phyloP scores from a whole-genome alignment of 2,329 filamentous ascomycete genomes.

The Alternaria rosae region DNA sequence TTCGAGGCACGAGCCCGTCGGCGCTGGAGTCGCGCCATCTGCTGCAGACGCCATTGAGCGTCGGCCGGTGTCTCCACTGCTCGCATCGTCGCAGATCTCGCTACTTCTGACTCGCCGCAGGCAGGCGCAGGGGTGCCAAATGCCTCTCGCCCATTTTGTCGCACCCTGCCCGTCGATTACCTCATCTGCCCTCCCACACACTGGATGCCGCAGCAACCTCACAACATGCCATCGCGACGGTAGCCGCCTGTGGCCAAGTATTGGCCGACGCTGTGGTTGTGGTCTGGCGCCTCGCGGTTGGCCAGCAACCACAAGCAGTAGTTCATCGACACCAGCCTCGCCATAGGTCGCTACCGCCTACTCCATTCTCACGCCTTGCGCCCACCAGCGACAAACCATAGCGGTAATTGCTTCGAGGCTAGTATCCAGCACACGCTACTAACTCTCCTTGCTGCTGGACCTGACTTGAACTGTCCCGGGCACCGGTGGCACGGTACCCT shows the following conservation, averaged over 20 bases:
- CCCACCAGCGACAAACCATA: slow-evolving; percentile 13
- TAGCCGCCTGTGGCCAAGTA: slow-evolving; percentile 28
- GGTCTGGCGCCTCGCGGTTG: slow-evolving; percentile 22
- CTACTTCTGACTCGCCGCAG: slow-evolving; percentile 46
- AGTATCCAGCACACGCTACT: slow-evolving; percentile 18
- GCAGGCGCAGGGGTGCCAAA: slow-evolving; percentile 35
- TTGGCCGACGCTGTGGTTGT: slow-evolving; percentile 29
- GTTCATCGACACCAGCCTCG: slow-evolving; percentile 23
- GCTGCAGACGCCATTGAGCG: slow-evolving; percentile 37
- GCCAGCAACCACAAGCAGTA: slow-evolving; percentile 10
- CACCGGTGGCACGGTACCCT: slow-evolving; percentile 41
- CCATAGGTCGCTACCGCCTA: slow-evolving; percentile 14
- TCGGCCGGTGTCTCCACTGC: slow-evolving; percentile 36
- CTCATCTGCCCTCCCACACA: slow-evolving; percentile 34
- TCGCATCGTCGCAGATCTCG: slow-evolving; percentile 37
- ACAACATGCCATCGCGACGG: slow-evolving; percentile 39
- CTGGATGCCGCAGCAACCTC: slow-evolving; percentile 39
- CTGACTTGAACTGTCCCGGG: slow-evolving; percentile 22
- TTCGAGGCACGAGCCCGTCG: slow-evolving; percentile 44
- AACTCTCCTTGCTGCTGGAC: not conserved
- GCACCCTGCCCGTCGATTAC: slow-evolving; percentile 27
- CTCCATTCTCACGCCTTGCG: slow-evolving; percentile 12
- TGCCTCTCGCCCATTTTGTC: slow-evolving; percentile 37
- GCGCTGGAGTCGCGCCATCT: slow-evolving; percentile 41
- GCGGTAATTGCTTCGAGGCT: slow-evolving; percentile 14